Evolutionary conservation across 148 eudicot genomes (phyloP), one percentile per base, ranked within the genome.

Genomic region (Agrostemma githago): DNA sequence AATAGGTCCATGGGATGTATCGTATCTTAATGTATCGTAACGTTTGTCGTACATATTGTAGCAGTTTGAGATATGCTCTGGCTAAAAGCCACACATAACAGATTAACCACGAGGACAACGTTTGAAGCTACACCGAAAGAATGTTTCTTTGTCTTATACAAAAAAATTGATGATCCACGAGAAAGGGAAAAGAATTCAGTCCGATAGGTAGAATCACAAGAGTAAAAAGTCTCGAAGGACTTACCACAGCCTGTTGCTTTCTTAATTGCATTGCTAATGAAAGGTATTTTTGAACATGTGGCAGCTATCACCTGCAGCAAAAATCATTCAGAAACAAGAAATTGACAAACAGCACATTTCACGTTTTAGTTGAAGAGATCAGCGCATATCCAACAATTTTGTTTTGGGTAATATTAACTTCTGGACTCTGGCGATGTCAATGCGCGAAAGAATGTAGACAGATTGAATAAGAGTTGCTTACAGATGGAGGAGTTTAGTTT

Each of bases 271-370:
- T 76, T 90, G 87, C 98, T 88, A 71, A 95, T 87, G 51, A 88
- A 81, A 40, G 98, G 97, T 78, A 95, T 89, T 85, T 92, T 95
- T 57, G 96, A 90, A 72, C 93, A 89, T 90, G 92, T 95, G 67
- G 97, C 92, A 77, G 88, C 96, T 76, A 95, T 79, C 64, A 92
- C 87, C 98, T 95, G 86, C 82, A 68, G 37, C 73, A 68, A 67
- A 26, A 26, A 26, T 59, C 42, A 20, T n/a, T 6, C 26, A 71
- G 42, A 60, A 67, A 64, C 60, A 41, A 53, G 39, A 79, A 79
- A 62, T 14, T 12, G 67, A 38, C 21, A 63, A 44, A 60, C 15
- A 62, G 38, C 8, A 63, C 14, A 66, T 20, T 34, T 72, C 34
- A 21, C 66, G 10, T 63, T n/a, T 63, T 63, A 26, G 34, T 60